Evolutionary conservation across 139 green algal species (phyloP), one percentile per base, ranked within the genome.

Genomic region (Tetradesmus obliquus): DNA sequence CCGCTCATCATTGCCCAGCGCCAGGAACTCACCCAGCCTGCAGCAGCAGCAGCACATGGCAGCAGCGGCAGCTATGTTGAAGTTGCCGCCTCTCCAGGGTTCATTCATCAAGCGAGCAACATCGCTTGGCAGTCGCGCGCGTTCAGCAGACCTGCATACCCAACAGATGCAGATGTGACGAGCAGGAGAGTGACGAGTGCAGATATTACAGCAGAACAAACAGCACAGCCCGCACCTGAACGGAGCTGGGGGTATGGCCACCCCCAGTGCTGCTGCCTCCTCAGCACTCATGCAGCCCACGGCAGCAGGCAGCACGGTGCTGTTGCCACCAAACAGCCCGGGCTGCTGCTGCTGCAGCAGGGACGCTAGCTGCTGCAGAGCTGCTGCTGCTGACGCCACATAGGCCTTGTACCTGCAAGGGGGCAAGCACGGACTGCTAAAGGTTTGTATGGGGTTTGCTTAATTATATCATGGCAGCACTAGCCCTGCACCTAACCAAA

Each of bases 1-100:
- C 54, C 82, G 20, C 53, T 87, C 82, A 53, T 87, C 82, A 45
- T 87, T 87, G 54, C 82, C 82, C 45, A 87, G 82, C 4, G 54
- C 53, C 20, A 87, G 19, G 82, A 71, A 87, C 54, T 87, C 82
- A 85, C 54, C 54, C 82, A 87, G 82, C 15, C 66, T 76, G 66
- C 17, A 3, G 2, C 8, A 76, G 32, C 32, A 45, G 32, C 32
- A 45, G 32, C 32, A 45, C n/a, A n/a, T n/a, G n/a, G 32, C 32
- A 45, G 32, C 32, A 45, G 32, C 32, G 0, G 32, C 32, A 45
- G 32, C 32, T 1, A 45, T 0, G 32, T 45, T 45, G 32, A 45
- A 0, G 32, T 0, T 45, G 32, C 32, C 32, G 32, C 32, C 32
- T 45, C 32, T 45, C 32, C 32, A 45, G 0, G 32, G 32, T 45